Base-by-base conservation (phyloP, 495 filamentous ascomycete genomes). In the Chlorociboria aeruginascens region DNA sequence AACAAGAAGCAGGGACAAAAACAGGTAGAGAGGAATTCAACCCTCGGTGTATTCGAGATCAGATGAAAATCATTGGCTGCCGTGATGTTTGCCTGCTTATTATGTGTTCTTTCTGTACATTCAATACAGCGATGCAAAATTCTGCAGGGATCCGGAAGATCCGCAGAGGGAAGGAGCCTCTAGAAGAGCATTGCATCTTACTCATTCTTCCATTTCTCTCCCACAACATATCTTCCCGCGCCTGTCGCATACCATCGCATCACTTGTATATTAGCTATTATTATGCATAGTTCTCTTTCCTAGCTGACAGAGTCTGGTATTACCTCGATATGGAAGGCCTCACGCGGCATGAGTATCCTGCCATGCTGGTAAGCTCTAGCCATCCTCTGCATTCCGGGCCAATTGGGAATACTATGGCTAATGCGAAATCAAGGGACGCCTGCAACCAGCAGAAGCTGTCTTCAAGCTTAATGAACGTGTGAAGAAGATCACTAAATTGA, bases 311-410 rank as follows among this genome's bases (percentile, higher is more conserved):
- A 47, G 36, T 45, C 38, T 29, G 38, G 31, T 28, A 46, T 34
- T 41, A 49, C 36, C 30, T 32, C 28, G 3, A 13, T 17, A 56
- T 64, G 67, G 74, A 78, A 37, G 89, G 89, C 56, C 77, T 95
- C 57, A 85, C 86, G 59, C 77, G 90, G 63, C 77, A 86, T 63
- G 92, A 98, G 67, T 98, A 98, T 69, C 90, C 92, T 61, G 84
- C 84, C 28, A 79, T 98, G 76, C 79, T 97, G 84, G 92, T 98
- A 76, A 65, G 86, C 59, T 25, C 20, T 25, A 25, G 20, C 1
- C n/a, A n/a, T n/a, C 20, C 20, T 25, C 20, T 25, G 20, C 2
- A 25, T 4, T 4, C 20, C 2, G 4, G 20, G 1, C 20, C 38
- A 28, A 46, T 17, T 49, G 35, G 34, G 16, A 16, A 41, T 32